Conservation (phyloP, 2,329 filamentous ascomycete genomes). For the Erysiphe pulchra region DNA sequence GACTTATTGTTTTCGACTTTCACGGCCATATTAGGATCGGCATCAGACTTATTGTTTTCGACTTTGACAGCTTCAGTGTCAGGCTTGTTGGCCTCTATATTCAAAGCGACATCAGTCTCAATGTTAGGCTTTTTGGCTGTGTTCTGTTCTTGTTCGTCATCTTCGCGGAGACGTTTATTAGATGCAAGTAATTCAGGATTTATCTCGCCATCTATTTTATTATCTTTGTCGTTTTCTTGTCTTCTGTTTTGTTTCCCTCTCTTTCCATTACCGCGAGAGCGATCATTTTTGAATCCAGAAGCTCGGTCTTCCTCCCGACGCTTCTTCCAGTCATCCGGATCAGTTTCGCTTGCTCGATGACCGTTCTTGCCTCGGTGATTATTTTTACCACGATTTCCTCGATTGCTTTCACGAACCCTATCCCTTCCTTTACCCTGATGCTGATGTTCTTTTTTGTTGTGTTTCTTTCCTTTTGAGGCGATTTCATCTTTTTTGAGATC, state of each 20-base stretch:
- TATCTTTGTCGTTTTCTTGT: slow-evolving; percentile 20
- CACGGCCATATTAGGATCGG: too few species aligned
- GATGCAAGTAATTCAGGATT: slow-evolving; percentile 4
- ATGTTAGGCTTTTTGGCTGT: too few species aligned
- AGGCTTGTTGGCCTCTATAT: too few species aligned
- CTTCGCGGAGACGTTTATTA: slow-evolving; percentile 15
- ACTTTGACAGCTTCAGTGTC: too few species aligned
- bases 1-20: too few species aligned
- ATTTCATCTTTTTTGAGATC: slow-evolving; percentile 53
- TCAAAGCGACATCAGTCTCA: too few species aligned
- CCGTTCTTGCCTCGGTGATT: slow-evolving; percentile 9
- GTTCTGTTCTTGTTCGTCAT: slow-evolving; percentile 14
- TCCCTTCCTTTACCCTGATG: slow-evolving; percentile 3
- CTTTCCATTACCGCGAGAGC: slow-evolving; percentile 15
- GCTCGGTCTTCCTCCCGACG: slow-evolving; percentile 35
- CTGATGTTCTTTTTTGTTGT: slow-evolving; percentile 16
- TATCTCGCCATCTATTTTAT: slow-evolving; percentile 3
- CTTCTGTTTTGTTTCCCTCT: slow-evolving; percentile 15
- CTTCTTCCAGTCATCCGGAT: slow-evolving; percentile 36
- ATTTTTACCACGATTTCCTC: slow-evolving; percentile 13
- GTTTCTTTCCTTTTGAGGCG: slow-evolving; percentile 39
- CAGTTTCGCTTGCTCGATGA: slow-evolving; percentile 13
- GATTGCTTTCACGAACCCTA: slow-evolving; percentile 2
- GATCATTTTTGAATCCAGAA: slow-evolving; percentile 24
- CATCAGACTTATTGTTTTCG: too few species aligned